These are phyloP conservation scores for Symbiodinium natans DNA, from an alignment of 73 alveolate genomes.

Conservation along the genomic window DNA sequence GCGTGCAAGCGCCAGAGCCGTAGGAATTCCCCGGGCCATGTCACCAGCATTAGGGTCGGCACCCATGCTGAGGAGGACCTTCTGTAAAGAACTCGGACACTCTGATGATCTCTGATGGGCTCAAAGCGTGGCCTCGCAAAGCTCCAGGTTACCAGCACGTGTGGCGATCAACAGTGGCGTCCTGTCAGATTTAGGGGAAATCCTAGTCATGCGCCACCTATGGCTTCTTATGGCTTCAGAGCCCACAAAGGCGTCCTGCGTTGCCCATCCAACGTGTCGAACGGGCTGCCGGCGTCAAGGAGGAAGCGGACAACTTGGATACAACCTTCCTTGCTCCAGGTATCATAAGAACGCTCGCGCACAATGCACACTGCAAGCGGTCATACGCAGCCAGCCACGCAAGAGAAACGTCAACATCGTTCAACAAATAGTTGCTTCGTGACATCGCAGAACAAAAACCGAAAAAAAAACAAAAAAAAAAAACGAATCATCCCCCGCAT, in stretches of 20 bases:
- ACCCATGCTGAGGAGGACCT: constrained; percentile 53
- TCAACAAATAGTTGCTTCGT: too few relatives aligned
- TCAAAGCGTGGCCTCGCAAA: constrained; percentile 84
- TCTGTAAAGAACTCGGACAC: neutral
- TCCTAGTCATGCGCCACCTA: too few relatives aligned
- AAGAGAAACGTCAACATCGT: too few relatives aligned
- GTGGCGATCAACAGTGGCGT: constrained; percentile 76
- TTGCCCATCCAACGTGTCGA: constrained; percentile 49
- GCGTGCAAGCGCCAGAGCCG: constrained; percentile 53
- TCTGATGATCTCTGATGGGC: too few relatives aligned
- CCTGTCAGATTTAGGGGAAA: neutral
- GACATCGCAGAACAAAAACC: too few relatives aligned
- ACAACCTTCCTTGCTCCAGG: constrained; percentile 49
- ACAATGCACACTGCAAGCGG: too few relatives aligned
- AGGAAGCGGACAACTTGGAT: constrained; percentile 32
- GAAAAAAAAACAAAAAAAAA: too few relatives aligned
- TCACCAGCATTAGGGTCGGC: constrained; percentile 73
- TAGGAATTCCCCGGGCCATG: constrained; percentile 68
- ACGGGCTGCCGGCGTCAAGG: constrained; percentile 83
- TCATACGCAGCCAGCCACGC: neutral
- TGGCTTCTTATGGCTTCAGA: too few relatives aligned
- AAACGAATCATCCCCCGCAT: neutral
- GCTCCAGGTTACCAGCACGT: constrained; percentile 70
- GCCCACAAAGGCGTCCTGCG: constrained; percentile 45
- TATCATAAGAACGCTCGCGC: too few relatives aligned